phyloP scores from a whole-genome alignment of 108 stramenopile genomes.

The Bacterosira constricta region DNA sequence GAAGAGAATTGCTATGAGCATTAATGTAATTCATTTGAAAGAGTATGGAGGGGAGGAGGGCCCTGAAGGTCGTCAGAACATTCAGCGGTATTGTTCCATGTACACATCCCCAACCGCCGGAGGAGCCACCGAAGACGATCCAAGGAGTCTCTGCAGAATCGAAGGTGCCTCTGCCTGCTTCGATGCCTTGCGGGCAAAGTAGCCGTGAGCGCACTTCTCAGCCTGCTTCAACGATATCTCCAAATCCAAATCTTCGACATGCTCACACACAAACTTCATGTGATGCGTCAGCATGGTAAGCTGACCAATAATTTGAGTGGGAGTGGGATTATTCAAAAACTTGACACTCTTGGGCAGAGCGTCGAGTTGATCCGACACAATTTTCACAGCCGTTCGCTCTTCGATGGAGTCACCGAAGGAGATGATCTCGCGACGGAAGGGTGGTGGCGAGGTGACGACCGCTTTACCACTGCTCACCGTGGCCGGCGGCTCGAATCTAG shows the following conservation, averaged over 20 bases:
- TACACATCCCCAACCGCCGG: neutral
- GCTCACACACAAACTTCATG: conserved; percentile 77
- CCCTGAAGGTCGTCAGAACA: too few relatives aligned
- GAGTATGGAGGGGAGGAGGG: too few relatives aligned
- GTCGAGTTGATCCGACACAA: conserved; percentile 79
- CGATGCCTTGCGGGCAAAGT: conserved; percentile 36
- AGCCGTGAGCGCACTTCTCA: conserved; percentile 65
- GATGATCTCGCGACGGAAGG: conserved; percentile 66
- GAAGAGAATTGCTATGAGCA: too few relatives aligned
- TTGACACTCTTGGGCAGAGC: conserved; percentile 81
- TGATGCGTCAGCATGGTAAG: conserved; percentile 78
- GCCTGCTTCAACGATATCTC: conserved; percentile 79
- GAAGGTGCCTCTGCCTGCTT: conserved; percentile 5
- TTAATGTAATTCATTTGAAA: too few relatives aligned
- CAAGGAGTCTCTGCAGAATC: conserved; percentile 17
- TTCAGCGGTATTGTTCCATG: conserved; percentile 1
- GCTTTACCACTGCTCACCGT: neutral
- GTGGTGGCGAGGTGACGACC: neutral
- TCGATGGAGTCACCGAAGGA: conserved; percentile 89
- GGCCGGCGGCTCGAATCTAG: neutral
- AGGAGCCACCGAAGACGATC: neutral
- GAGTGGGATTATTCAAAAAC: conserved; percentile 75
- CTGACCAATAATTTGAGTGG: conserved; percentile 82
- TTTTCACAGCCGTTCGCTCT: conserved; percentile 87
- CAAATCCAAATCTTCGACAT: conserved; percentile 64